Evolutionary conservation across 306 rosid genomes (phyloP), one percentile per base, ranked within the genome.

Genomic region (Cucurbita maxima): DNA sequence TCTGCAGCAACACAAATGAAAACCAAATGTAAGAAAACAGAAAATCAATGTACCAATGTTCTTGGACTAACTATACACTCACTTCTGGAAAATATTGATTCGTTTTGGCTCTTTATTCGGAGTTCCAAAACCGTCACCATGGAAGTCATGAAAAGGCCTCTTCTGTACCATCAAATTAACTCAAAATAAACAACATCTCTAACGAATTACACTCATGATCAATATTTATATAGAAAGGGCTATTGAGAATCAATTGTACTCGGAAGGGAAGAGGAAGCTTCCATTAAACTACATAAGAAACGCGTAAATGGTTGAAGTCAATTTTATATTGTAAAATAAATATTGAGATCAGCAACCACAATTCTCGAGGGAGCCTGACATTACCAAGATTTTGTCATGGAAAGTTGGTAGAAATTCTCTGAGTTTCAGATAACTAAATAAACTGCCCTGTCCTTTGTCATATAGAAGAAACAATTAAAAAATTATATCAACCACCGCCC

Each of bases 101-200:
- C 58, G 64, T 3, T 74, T 74, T 43, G 43, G 30, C 41, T 25
- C 68, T 74, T 30, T 69, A 44, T 37, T 44, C 18, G 67, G 10
- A 74, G 56, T 30, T 45, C 58, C 56, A 58, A 44, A 74, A 2
- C 30, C 57, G 25, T 10, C 68, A 58, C 40, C 68, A 45, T 47
- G 40, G 11, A 41, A 36, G n/a, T 14, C 70, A 30, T 45, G 43
- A 57, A 58, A 74, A 15, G 47, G 13, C 77, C 77, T 74, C 57
- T 57, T 74, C 50, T 58, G 77, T 63, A 74, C 77, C 77, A 74
- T 74, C 77, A 74, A 74, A 54, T n/a, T 18, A 54, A 40, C 53
- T 18, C 38, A 18, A 56, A 8, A 58, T 11, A 58, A 36, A 3
- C 45, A 58, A 5, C 30, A 15, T 45, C 69, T 58, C 43, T 20